phyloP scores from a whole-genome alignment of 805 yeast species.

The Blastobotrys peoriensis region DNA sequence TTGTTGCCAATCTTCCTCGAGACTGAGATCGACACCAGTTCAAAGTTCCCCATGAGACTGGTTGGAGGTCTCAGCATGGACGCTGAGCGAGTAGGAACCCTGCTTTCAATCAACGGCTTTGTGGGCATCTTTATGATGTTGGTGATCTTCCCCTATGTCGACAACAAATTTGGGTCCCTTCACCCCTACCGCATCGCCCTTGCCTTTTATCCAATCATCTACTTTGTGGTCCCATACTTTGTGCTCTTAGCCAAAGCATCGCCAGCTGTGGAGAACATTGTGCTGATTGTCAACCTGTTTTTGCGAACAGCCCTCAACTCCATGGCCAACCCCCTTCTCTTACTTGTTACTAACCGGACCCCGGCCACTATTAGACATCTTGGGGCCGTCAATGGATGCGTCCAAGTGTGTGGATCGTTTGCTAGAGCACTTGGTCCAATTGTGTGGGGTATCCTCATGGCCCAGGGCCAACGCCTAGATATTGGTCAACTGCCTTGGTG shows the following conservation, averaged over 20 bases:
- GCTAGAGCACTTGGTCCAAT: slow-evolving; percentile 56
- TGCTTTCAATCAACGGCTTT: slow-evolving; percentile 49
- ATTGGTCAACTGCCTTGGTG: slow-evolving; percentile 23
- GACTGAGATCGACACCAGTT: slow-evolving; percentile 20
- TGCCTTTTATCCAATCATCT: slow-evolving; percentile 40
- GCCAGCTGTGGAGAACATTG: slow-evolving; percentile 23
- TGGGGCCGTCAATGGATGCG: slow-evolving; percentile 54
- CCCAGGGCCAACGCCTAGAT: slow-evolving; percentile 29
- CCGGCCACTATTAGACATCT: slow-evolving; percentile 45
- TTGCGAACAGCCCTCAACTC: slow-evolving; percentile 39
- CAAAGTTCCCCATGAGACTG: slow-evolving; percentile 44
- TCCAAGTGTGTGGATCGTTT: slow-evolving; percentile 46
- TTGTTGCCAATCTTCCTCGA: slow-evolving; percentile 53
- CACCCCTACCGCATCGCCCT: slow-evolving; percentile 39
- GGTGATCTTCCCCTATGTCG: slow-evolving; percentile 47
- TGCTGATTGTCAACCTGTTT: slow-evolving; percentile 24
- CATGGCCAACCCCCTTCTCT: slow-evolving; percentile 47
- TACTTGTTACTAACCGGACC: slow-evolving; percentile 49
- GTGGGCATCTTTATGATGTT: slow-evolving; percentile 46
- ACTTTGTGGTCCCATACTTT: slow-evolving; percentile 42
- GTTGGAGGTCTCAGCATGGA: slow-evolving; percentile 49
- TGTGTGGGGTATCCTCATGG: slow-evolving; percentile 45
- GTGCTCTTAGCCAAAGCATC: slow-evolving; percentile 36
- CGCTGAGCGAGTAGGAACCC: slow-evolving; percentile 43
- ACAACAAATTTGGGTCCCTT: slow-evolving; percentile 42